Conservation (phyloP, 2,329 filamentous ascomycete species). For the Stagonosporopsis vannaccii region DNA sequence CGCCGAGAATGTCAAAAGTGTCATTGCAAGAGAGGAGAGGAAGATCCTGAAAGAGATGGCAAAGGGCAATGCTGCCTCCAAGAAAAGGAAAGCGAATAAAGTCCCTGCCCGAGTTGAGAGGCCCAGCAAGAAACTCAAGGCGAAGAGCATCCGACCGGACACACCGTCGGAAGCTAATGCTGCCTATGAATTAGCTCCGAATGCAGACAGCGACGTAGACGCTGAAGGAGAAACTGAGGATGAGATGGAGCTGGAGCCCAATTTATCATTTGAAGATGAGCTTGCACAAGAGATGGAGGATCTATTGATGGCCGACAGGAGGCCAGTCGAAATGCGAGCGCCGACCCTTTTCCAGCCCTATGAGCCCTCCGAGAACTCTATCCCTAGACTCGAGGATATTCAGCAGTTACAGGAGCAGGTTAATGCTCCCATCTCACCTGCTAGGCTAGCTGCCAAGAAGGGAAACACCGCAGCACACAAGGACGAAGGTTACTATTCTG, state of each 20-base stretch:
- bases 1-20: neutral
- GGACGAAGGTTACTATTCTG: too few species aligned
- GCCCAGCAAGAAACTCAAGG: neutral
- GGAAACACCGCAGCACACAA: too few species aligned
- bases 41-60: neutral
- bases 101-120: neutral
- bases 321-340: too few species aligned
- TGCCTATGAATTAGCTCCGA: neutral
- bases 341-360: too few species aligned
- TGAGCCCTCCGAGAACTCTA: too few species aligned
- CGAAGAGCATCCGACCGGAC: too few species aligned
- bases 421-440: neutral
- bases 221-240: neutral
- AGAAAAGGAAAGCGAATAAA: neutral
- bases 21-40: neutral
- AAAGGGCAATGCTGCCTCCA: neutral
- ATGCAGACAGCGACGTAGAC: neutral
- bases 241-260: neutral
- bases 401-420: neutral
- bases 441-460: too few species aligned
- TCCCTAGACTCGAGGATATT: too few species aligned
- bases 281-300: neutral
- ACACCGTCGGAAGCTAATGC: neutral
- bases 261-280: neutral
- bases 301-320: too few species aligned